Evolutionary conservation across 805 yeast genomes (phyloP).

Genomic region (Citeromyces matritensis): DNA sequence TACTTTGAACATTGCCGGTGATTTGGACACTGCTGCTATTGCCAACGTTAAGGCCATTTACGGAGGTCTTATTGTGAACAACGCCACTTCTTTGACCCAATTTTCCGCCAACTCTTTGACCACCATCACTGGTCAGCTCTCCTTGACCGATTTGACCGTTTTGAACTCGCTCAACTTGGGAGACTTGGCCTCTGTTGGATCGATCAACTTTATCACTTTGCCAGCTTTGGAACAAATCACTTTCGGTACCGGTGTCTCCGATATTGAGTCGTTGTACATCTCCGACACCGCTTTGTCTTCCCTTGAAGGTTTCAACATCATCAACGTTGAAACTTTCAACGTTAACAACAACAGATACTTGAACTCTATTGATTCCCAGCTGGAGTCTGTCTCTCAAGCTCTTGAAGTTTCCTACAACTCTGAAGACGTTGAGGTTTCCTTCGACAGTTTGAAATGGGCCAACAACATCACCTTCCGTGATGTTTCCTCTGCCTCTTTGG

Average conservation of each 20-base stretch:
- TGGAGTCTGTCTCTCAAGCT: conserved; percentile 58
- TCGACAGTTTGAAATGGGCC: conserved; percentile 68
- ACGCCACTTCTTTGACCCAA: conserved; percentile 45
- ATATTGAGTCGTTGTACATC: conserved; percentile 54
- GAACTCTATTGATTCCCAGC: conserved; percentile 53
- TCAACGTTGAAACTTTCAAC: conserved; percentile 40
- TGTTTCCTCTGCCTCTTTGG: conserved; percentile 58
- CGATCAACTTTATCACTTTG: conserved; percentile 66
- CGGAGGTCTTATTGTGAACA: conserved; percentile 58
- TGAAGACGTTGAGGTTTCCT: conserved; percentile 50
- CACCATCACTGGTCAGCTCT: conserved; percentile 59
- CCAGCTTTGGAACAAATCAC: conserved; percentile 67
- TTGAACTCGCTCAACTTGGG: conserved; percentile 63
- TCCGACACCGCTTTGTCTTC: conserved; percentile 62
- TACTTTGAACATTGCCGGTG: conserved; percentile 57
- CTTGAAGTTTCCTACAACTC: conserved; percentile 81
- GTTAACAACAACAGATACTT: conserved; percentile 85
- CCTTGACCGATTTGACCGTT: conserved; percentile 46
- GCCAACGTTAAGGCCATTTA: conserved; percentile 63
- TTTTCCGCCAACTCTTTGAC: conserved; percentile 71
- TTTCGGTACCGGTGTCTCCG: conserved; percentile 55
- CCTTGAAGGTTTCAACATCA: conserved; percentile 47
- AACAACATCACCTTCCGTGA: conserved; percentile 79
- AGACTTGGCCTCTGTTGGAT: conserved; percentile 65
- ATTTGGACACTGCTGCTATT: conserved; percentile 46